phyloP scores from a whole-genome alignment of 805 yeast species.

The Zygosaccharomyces gambellarensis region DNA sequence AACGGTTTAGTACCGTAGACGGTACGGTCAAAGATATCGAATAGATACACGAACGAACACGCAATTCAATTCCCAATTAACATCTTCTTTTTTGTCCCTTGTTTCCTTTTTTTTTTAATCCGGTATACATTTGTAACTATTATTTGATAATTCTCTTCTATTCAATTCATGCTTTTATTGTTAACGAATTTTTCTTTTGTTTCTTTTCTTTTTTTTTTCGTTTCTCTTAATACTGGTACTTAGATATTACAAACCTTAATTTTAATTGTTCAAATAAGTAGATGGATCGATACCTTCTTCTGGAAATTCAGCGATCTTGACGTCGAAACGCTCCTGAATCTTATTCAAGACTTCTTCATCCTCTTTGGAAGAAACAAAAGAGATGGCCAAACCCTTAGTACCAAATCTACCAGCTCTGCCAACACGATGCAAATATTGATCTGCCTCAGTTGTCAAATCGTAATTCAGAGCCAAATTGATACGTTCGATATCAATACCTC shows the following conservation, averaged over 20 bases:
- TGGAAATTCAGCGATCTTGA: constrained; percentile 90
- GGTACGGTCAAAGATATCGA: constrained; percentile 21
- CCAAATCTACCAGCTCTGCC: constrained; percentile 99
- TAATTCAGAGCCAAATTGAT: constrained; percentile 96
- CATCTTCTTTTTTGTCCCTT: background rate
- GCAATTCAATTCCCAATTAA: background rate
- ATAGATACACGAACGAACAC: background rate
- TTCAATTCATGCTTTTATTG: constrained; percentile 3
- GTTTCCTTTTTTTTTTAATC: background rate
- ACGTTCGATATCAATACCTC: constrained; percentile 99
- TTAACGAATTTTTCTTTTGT: background rate
- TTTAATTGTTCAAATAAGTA: constrained; percentile 93
- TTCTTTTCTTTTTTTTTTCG: too few species aligned
- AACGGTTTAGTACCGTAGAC: constrained; percentile 27
- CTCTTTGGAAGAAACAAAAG: constrained; percentile 78
- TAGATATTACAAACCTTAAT: constrained; percentile 40
- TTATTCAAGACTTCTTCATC: constrained; percentile 87
- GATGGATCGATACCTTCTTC: constrained; percentile 97
- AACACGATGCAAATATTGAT: constrained; percentile 97
- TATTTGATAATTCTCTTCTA: background rate
- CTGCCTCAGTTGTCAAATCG: constrained; percentile 94
- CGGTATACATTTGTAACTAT: constrained; percentile 5
- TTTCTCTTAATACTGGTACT: constrained; percentile 8
- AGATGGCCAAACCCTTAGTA: constrained; percentile 95
- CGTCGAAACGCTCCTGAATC: constrained; percentile 97